Base-by-base conservation (phyloP, 2,329 filamentous ascomycete species). In the Trichoderma brevicompactum region DNA sequence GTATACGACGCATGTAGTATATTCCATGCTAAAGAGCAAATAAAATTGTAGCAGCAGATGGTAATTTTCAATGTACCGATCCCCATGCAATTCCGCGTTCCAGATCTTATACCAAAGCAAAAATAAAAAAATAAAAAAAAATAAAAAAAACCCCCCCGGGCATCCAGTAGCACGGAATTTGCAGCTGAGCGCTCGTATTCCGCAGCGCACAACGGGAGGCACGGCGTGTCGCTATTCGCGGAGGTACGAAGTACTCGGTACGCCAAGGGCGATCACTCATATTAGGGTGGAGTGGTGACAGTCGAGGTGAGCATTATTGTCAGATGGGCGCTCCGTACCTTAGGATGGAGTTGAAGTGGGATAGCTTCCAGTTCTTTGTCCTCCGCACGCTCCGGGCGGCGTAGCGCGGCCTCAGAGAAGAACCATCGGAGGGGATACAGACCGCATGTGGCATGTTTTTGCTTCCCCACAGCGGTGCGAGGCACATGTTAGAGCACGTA, bases 191-290 rank as follows among this genome's bases (percentile, higher is more conserved):
- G 44, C 56, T 62, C 58, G 58, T 62, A 53, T 62, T 53, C 38
- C 23, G 5, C 46, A 34, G 34, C 19, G 34, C 44, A 19, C 43
- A 56, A 43, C 12, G 40, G 40, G 23, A 13, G 23, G 7, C 8
- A 43, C 52, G 52, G 52, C 15, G 52, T 13, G 40, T 40, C 44
- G 28, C 17, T 5, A 46, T 34, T 56, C 40, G 54, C 34, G n/a
- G 23, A 56, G 23, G 40, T 44, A 56, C 54, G 54, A 60, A 38
- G 34, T 15, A 43, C 4, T 23, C 23, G 19, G 36, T 13, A 34
- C 46, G 58, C 58, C 58, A 61, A 61, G 36, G 46, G 46, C 58
- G 58, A 61, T 61, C 58, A 34, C 36, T 61, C 43, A n/a, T 49
- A 56, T 44, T 34, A 41, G 58, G 38, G 48, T 53, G 58, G 58